A percentile compares a stretch with the other conserved stretches of the same genome.
These are phyloP conservation scores for Phytophthora ohioensis DNA, from an alignment of 352 stramenopile genomes.

Conservation along the genomic window DNA sequence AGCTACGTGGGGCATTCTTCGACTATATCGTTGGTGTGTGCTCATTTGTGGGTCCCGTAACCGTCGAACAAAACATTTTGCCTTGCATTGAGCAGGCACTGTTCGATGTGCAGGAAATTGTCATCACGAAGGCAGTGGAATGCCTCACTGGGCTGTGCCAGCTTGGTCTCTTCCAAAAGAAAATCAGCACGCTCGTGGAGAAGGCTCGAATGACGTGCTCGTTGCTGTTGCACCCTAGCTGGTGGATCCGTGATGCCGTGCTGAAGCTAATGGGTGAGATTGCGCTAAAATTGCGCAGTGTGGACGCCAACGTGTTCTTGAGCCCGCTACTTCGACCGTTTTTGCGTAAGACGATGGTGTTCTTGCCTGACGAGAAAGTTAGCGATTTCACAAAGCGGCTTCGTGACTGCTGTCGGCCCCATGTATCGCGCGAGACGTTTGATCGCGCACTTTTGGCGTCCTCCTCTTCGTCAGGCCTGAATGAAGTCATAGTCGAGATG, in stretches of 20 bases:
- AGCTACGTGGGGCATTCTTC: constrained; percentile 91
- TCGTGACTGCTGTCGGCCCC: constrained; percentile 65
- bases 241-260: constrained; percentile 89
- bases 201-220: constrained; percentile 86
- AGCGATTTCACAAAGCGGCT: constrained; percentile 62
- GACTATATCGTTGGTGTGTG: constrained; percentile 94
- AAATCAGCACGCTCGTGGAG: constrained; percentile 81
- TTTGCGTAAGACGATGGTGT: constrained; percentile 87
- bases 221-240: constrained; percentile 89
- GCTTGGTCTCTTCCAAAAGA: constrained; percentile 92
- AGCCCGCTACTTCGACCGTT: constrained; percentile 91
- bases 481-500: constrained; percentile 68
- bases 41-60: constrained; percentile 93
- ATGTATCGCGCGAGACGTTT: constrained; percentile 88
- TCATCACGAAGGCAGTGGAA: constrained; percentile 93
- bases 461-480: constrained; percentile 51
- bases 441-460: constrained; percentile 80
- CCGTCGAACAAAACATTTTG: constrained; percentile 96
- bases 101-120: constrained; percentile 96
- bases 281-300: constrained; percentile 86
- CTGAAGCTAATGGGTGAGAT: constrained; percentile 90
- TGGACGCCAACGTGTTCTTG: constrained; percentile 94
- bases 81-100: constrained; percentile 97
- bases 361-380: constrained; percentile 71
- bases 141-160: constrained; percentile 93